Percentiles rank a stretch among this genome's conserved stretches.
Evolutionary conservation across 2,329 filamentous ascomycete species (phyloP).

Genomic region (Neofusicoccum laricinum): DNA sequence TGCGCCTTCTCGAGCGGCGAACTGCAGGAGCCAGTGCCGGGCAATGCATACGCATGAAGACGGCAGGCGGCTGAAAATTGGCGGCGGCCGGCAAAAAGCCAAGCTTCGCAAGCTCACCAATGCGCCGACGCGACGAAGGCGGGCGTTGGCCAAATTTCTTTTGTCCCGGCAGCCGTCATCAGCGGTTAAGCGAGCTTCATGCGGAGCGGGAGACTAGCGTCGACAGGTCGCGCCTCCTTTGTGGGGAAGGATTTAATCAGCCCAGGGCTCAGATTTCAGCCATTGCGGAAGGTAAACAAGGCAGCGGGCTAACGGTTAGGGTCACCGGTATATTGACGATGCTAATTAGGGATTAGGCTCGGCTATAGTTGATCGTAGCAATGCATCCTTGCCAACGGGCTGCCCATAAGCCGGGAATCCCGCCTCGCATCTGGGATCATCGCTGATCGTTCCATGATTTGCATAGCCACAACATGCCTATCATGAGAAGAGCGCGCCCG

Average conservation of each 20-base stretch:
- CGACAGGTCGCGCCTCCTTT: not conserved
- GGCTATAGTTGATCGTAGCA: not conserved
- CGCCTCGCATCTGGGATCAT: not conserved
- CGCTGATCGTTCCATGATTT: constrained; percentile 5
- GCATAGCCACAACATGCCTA: constrained; percentile 1
- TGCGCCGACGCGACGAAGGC: not conserved
- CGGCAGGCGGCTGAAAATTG: not conserved
- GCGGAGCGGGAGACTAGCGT: not conserved
- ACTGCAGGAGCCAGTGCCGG: not conserved
- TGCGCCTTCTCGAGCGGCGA: not conserved
- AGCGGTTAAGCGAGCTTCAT: not conserved
- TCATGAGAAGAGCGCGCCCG: not conserved
- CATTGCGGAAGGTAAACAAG: not conserved
- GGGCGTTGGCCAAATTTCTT: not conserved
- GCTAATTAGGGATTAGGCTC: not conserved
- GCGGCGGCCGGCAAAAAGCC: not conserved
- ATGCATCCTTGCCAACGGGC: not conserved
- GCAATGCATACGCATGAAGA: not conserved
- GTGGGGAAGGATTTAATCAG: not conserved
- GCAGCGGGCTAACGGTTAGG: not conserved
- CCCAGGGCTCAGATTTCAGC: not conserved
- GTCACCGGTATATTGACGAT: not conserved
- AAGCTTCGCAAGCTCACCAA: not conserved
- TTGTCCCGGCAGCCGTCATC: not conserved
- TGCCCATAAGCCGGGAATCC: constrained; percentile 1